Conservation (phyloP, 2,329 filamentous ascomycete genomes). For the Nemania diffusa region DNA sequence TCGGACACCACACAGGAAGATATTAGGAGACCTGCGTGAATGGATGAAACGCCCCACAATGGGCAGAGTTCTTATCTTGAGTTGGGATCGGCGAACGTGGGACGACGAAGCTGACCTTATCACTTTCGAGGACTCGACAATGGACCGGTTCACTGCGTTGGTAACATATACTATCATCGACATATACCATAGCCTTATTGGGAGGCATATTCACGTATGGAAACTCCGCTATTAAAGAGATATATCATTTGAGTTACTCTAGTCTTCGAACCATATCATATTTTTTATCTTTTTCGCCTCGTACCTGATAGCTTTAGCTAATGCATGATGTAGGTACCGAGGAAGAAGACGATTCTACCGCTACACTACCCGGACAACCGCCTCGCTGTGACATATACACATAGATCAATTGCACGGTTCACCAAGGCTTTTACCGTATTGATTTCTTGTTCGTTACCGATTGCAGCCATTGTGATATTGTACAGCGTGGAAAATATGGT, state of each 20-base stretch:
- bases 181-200: constrained; percentile 28
- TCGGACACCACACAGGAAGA: constrained; percentile 25
- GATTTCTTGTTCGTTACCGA: constrained; percentile 27
- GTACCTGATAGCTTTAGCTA: neutral
- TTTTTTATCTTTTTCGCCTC: neutral
- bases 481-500: constrained; percentile 23
- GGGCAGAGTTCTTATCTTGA: constrained; percentile 23
- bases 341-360: constrained; percentile 13
- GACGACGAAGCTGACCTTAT: constrained; percentile 21
- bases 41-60: constrained; percentile 29
- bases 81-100: constrained; percentile 30
- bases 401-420: constrained; percentile 25
- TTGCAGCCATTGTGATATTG: constrained; percentile 29
- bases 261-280: neutral
- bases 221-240: neutral
- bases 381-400: constrained; percentile 32
- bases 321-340: constrained; percentile 2
- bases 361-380: constrained; percentile 25
- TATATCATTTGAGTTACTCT: neutral
- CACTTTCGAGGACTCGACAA: constrained; percentile 34
- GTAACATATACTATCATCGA: constrained; percentile 30
- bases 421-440: constrained; percentile 30
- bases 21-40: constrained; percentile 28
- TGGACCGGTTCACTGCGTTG: constrained; percentile 33
- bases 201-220: constrained; percentile 28